Percentiles rank a stretch among this genome's conserved stretches.
Evolutionary conservation across 2,329 filamentous ascomycete species (phyloP).

Genomic region (Ploettnerulaceae sp.): DNA sequence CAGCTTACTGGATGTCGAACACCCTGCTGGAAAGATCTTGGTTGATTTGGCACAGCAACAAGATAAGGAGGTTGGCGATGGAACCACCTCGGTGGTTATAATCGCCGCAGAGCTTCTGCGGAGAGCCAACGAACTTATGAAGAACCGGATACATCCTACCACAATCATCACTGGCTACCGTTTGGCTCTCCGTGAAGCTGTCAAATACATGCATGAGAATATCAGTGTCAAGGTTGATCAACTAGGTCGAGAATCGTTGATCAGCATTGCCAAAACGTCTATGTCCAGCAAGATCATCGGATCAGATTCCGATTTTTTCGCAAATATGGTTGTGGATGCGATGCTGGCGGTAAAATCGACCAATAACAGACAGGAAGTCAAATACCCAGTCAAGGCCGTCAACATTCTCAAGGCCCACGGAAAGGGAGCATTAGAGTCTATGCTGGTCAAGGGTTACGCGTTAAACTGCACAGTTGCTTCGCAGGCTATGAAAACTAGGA

Average conservation of each 20-base stretch:
- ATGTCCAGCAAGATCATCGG: conserved; percentile 99
- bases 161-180: conserved; percentile 99
- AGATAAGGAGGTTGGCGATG: conserved; percentile 98
- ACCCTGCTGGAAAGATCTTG: conserved; percentile 96
- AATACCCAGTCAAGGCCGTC: conserved; percentile 98
- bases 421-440: conserved; percentile 82
- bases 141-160: conserved; percentile 98
- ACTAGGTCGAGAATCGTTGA: conserved; percentile 80
- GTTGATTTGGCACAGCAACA: conserved; percentile 97
- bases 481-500: conserved; percentile 92
- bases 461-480: conserved; percentile 98
- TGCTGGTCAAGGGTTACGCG: conserved; percentile 92
- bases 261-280: conserved; percentile 96
- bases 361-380: conserved; percentile 84
- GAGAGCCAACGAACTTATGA: conserved; percentile 96
- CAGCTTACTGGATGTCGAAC: conserved; percentile 90
- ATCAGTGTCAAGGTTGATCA: conserved; percentile 93
- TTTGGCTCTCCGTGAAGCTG: conserved; percentile 87
- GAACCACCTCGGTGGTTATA: conserved; percentile 94
- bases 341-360: conserved; percentile 92
- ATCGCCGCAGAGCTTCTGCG: conserved; percentile 93
- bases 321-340: conserved; percentile 94
- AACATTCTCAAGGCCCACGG: conserved; percentile 98
- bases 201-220: conserved; percentile 99
- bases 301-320: conserved; percentile 91